Conservation (phyloP, 1,284 basidiomycete species). For the Cutaneotrichosporon cavernicola region DNA sequence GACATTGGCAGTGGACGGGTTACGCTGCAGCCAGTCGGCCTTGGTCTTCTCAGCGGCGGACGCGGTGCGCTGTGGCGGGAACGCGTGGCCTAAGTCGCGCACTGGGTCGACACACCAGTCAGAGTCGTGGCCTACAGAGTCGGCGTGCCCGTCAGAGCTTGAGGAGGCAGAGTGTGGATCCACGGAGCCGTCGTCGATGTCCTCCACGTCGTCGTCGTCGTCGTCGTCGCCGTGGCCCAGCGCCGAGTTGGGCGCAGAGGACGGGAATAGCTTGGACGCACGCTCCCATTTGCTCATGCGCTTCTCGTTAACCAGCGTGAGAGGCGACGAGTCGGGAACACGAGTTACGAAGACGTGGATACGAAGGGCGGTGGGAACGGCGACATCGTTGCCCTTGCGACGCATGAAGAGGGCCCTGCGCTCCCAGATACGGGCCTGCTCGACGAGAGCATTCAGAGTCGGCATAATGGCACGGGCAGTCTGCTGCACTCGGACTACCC, state of each 20-base stretch:
- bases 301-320: slow-evolving; percentile 32
- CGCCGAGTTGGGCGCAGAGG: background rate
- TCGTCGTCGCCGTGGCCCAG: slow-evolving; percentile 5
- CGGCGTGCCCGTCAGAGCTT: background rate
- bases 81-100: background rate
- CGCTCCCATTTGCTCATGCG: slow-evolving; percentile 5
- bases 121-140: slow-evolving; percentile 10
- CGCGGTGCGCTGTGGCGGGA: background rate
- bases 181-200: slow-evolving; percentile 5
- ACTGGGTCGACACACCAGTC: slow-evolving; percentile 5
- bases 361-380: slow-evolving; percentile 38
- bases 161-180: slow-evolving; percentile 10
- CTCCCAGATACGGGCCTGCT: slow-evolving; percentile 42
- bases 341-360: slow-evolving; percentile 49
- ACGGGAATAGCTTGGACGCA: slow-evolving; percentile 1
- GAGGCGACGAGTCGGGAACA: slow-evolving; percentile 35
- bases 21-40: slow-evolving; percentile 32
- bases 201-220: slow-evolving; percentile 9
- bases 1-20: slow-evolving; percentile 24
- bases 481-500: slow-evolving; percentile 47
- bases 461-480: slow-evolving; percentile 42
- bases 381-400: slow-evolving; percentile 27
- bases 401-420: slow-evolving; percentile 31
- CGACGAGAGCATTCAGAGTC: slow-evolving; percentile 39
- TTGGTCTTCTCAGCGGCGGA: slow-evolving; percentile 32